Evolutionary conservation across 495 filamentous ascomycete species (phyloP).

Genomic region (Sabuloglossum arenarium): DNA sequence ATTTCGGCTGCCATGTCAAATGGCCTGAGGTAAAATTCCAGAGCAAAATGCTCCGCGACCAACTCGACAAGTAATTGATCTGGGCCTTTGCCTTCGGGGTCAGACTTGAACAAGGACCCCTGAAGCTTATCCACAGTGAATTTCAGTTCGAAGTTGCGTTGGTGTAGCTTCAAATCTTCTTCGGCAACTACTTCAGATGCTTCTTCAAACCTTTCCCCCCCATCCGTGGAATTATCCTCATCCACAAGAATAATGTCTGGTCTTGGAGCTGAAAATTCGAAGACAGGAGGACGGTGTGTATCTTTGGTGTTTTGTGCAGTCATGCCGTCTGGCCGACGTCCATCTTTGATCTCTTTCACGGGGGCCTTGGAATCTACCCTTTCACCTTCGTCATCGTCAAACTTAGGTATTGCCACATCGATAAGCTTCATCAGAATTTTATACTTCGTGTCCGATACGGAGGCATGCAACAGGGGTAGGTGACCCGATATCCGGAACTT

Average conservation of each 20-base stretch:
- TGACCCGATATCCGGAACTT: conserved; percentile 80
- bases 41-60: conserved; percentile 69
- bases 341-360: background rate
- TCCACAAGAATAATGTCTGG: conserved; percentile 62
- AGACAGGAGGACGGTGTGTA: conserved; percentile 12
- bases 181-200: conserved; percentile 34
- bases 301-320: background rate
- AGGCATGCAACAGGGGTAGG: conserved; percentile 78
- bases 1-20: conserved; percentile 88
- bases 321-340: background rate
- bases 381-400: conserved; percentile 30
- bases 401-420: conserved; percentile 80
- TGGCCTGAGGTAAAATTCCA: conserved; percentile 71
- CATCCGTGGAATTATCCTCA: conserved; percentile 42
- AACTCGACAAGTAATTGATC: conserved; percentile 79
- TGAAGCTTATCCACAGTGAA: conserved; percentile 85
- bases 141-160: conserved; percentile 83
- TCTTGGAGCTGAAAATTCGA: conserved; percentile 41
- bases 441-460: conserved; percentile 84
- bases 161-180: conserved; percentile 50
- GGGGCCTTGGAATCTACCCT: background rate
- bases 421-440: conserved; percentile 91
- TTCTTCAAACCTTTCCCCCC: conserved; percentile 38
- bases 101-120: conserved; percentile 74
- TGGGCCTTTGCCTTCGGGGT: conserved; percentile 51